A percentile compares a stretch with the other conserved stretches of the same genome.
phyloP scores from a whole-genome alignment of 2,329 filamentous ascomycete genomes.

The Epichloe baconii region DNA sequence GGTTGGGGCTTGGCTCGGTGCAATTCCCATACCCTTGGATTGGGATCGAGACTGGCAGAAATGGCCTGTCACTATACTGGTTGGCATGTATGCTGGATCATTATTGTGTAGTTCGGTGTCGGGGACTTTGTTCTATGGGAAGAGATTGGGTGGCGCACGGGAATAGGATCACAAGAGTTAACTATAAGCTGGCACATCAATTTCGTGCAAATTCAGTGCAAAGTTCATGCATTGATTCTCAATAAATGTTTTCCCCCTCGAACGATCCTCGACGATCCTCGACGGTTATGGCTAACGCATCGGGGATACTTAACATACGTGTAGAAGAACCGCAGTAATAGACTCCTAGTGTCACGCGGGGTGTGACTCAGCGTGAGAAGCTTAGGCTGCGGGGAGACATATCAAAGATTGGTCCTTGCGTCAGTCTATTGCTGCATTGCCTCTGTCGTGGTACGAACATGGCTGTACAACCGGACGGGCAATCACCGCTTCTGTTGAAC shows the following conservation, averaged over 20 bases:
- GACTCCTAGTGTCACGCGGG: no score
- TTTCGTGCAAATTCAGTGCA: not conserved
- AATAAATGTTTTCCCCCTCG: no score
- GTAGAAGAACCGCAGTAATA: no score
- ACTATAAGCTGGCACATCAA: not conserved
- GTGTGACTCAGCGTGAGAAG: no score
- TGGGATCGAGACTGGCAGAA: constrained; percentile 99
- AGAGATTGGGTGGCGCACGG: constrained; percentile 20
- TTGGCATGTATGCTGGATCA: constrained; percentile 70
- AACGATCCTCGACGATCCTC: no score
- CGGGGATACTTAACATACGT: no score
- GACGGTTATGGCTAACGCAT: no score
- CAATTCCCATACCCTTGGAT: constrained; percentile 88
- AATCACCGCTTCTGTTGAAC: not conserved
- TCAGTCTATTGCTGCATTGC: no score
- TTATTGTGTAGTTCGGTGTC: constrained; percentile 54
- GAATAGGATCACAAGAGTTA: constrained; percentile 17
- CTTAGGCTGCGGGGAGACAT: no score
- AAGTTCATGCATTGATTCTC: no score
- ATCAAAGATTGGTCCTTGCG: no score
- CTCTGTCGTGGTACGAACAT: not conserved
- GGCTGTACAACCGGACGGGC: not conserved
- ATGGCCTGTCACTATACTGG: constrained; percentile 87
- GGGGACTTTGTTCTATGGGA: constrained; percentile 35
- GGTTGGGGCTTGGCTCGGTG: constrained; percentile 82